A percentile compares a stretch with the other conserved stretches of the same genome.
Conservation (phyloP, 768 basidiomycete genomes). For the Flagelloscypha sp. region DNA sequence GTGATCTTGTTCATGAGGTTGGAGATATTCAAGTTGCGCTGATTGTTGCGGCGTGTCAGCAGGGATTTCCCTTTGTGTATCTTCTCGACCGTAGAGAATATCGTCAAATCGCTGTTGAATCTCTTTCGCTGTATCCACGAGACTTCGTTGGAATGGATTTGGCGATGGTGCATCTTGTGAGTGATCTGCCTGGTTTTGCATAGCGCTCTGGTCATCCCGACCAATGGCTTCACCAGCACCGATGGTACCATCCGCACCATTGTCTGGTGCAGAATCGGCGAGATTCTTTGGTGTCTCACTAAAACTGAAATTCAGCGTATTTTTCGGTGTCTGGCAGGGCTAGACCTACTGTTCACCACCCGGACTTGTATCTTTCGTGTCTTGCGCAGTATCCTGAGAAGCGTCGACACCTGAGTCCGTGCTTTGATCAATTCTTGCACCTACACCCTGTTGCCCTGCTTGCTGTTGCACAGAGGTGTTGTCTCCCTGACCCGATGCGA, state of each 20-base stretch:
- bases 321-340: background rate
- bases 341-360: constrained; percentile 16
- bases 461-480: constrained; percentile 10
- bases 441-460: constrained; percentile 15
- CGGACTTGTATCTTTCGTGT: constrained; percentile 21
- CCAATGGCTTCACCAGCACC: no score
- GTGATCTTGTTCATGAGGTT: constrained; percentile 56
- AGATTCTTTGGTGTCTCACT: no score
- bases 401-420: constrained; percentile 21
- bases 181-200: no score
- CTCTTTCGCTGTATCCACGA: constrained; percentile 78
- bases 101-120: constrained; percentile 79
- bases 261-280: no score
- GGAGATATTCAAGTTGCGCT: constrained; percentile 68
- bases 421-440: constrained; percentile 21
- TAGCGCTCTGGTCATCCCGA: no score
- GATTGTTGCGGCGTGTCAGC: constrained; percentile 26
- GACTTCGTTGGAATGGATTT: constrained; percentile 69
- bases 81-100: constrained; percentile 47
- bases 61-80: constrained; percentile 23
- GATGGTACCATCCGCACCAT: no score
- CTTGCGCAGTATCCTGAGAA: constrained; percentile 19
- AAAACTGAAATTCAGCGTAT: no score
- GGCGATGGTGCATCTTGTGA: no score
- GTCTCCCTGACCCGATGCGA: constrained; percentile 20